Evolutionary conservation across 345 rosid species (phyloP).

Genomic region (Syzygium jambos): DNA sequence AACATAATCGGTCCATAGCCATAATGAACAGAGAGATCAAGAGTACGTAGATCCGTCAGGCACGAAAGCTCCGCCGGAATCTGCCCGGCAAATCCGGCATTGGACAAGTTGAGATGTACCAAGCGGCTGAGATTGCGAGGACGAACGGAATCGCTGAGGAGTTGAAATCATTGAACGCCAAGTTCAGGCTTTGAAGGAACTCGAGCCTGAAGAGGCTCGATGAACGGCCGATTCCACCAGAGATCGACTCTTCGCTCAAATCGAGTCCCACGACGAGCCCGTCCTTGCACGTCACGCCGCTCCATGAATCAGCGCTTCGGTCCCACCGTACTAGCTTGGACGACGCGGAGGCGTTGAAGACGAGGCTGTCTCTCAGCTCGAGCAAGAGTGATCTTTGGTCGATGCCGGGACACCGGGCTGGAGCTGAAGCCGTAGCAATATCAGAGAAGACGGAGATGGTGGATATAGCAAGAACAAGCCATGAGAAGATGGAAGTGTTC

Average conservation of each 20-base stretch:
- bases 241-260: too few species aligned
- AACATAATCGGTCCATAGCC: not conserved
- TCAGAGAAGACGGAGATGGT: not conserved
- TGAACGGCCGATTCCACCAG: too few species aligned
- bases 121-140: constrained; percentile 20
- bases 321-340: too few species aligned
- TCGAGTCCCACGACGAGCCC: too few species aligned
- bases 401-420: constrained; percentile 17
- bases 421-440: not conserved
- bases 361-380: too few species aligned
- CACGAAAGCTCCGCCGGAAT: constrained; percentile 19
- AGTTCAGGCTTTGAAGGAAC: too few species aligned
- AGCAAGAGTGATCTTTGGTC: constrained; percentile 14
- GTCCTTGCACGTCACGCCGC: too few species aligned
- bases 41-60: constrained; percentile 9
- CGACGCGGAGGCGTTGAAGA: too few species aligned
- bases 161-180: too few species aligned
- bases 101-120: constrained; percentile 24
- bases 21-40: constrained; percentile 9
- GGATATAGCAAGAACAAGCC: not conserved
- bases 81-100: constrained; percentile 16
- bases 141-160: too few species aligned
- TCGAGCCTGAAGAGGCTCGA: too few species aligned
- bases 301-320: too few species aligned
- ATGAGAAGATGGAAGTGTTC: rapidly evolving